Base-by-base conservation (phyloP, 441 rosid genomes). In the Erodium trifolium region DNA sequence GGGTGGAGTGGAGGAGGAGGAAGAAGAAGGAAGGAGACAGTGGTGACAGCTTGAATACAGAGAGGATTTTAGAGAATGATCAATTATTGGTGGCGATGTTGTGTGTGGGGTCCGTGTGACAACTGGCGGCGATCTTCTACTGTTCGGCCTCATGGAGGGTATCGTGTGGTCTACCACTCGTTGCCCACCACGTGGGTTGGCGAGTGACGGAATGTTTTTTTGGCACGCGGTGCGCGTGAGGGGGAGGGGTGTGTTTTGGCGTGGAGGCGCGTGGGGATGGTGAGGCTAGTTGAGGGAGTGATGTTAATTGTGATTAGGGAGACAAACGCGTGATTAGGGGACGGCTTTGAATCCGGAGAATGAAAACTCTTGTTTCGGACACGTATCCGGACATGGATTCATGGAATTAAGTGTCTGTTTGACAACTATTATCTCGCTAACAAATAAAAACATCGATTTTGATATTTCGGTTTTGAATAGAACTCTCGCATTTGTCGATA, bases 41-140 rank as follows among this genome's bases (percentile, higher is more conserved):
- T 72, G 81, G 73, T 81, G 96, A 79, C 96, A 89, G 97, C 92
- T 79, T 74, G 85, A 74, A 69, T 65, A 77, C 90, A 88, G 87
- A 68, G 83, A 71, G 87, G 81, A 75, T 76, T 76, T 43, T 53
- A 71, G 78, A 76, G 71, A 67, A 77, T 71, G 67, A 75, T 81
- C 81, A 81, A 79, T 91, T 81, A 87, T 87, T 86, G 84, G 86
- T 49, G 78, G 82, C 66, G 75, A 43, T 2, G 49, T 34, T 23
- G 27, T 23, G 45, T 7, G 76, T 63, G 78, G 83, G 82, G 69
- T 27, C 81, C 0, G 10, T 8, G 4, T 51, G 59, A 51, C 59
- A 51, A 14, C 59, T 51, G 59, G 59, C 59, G 16, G 18, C 1
- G 60, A 53, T 53, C 60, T 4, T 6, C 60, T 53, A 53, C 60